These are phyloP conservation scores for Saccharomyces hybrid DNA, from an alignment of 1,139 yeast species.

Conservation along the genomic window DNA sequence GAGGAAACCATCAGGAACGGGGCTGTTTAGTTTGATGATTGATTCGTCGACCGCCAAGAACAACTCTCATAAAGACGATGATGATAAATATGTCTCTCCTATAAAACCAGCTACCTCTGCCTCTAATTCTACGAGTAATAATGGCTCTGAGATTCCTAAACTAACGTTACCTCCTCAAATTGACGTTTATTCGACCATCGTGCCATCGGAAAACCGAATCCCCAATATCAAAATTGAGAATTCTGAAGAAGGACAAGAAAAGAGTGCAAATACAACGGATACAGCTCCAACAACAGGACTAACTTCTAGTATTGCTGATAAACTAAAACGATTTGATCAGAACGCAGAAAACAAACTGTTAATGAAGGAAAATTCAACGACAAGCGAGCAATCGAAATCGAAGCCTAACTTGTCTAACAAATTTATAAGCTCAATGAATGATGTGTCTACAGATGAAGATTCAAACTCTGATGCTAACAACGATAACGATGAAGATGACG, in stretches of 20 bases:
- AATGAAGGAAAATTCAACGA: background rate
- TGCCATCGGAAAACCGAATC: background rate
- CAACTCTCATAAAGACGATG: slow-evolving; percentile 1
- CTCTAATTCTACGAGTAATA: background rate
- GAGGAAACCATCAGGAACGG: slow-evolving; percentile 29
- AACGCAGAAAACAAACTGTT: background rate
- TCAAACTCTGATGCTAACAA: slow-evolving; percentile 3
- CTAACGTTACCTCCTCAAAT: background rate
- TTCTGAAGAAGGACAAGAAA: background rate
- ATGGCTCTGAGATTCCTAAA: background rate
- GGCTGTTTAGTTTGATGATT: slow-evolving; percentile 24
- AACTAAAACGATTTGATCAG: background rate
- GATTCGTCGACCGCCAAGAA: slow-evolving; percentile 11
- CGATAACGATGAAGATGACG: slow-evolving; percentile 8
- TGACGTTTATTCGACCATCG: background rate
- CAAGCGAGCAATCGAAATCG: background rate
- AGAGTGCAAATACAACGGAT: background rate
- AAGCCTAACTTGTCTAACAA: background rate
- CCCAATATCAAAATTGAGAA: background rate
- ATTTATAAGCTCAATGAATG: background rate
- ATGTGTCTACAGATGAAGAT: background rate
- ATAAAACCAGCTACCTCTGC: background rate
- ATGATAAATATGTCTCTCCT: background rate
- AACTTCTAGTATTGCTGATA: background rate
- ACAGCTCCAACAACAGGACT: too few species aligned